Conservation (phyloP, 352 stramenopile genomes). For the Saprolegnia parasitica region DNA sequence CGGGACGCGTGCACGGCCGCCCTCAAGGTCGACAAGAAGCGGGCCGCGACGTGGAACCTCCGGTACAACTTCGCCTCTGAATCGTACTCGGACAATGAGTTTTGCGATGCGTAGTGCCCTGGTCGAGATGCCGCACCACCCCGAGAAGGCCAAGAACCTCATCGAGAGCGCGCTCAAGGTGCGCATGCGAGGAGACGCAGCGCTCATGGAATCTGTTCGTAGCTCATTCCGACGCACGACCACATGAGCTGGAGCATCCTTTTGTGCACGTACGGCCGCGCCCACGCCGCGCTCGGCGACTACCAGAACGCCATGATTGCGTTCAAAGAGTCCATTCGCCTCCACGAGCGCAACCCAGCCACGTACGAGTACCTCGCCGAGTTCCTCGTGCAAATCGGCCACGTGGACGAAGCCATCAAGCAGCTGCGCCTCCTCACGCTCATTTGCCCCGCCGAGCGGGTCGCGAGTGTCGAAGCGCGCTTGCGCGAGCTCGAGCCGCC, state of each 20-base stretch:
- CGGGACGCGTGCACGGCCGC: constrained; percentile 64
- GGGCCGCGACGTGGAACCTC: constrained; percentile 76
- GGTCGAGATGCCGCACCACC: constrained; percentile 59
- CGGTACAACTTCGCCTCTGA: constrained; percentile 29
- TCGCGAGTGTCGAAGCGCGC: neutral
- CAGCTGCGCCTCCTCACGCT: neutral
- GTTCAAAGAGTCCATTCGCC: constrained; percentile 78
- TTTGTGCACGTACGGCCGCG: constrained; percentile 78
- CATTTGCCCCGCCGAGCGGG: neutral
- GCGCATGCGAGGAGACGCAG: neutral
- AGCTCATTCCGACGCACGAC: constrained; percentile 58
- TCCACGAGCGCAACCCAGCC: constrained; percentile 72
- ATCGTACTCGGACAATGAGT: neutral
- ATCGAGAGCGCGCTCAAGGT: constrained; percentile 63
- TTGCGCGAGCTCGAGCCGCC: neutral
- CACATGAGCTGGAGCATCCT: constrained; percentile 81
- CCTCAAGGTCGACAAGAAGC: constrained; percentile 60
- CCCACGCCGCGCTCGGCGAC: constrained; percentile 60
- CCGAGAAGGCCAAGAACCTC: constrained; percentile 62
- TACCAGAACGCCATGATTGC: constrained; percentile 68
- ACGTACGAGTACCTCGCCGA: constrained; percentile 83
- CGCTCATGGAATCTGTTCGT: neutral
- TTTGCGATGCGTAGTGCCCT: constrained; percentile 34
- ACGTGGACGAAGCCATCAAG: constrained; percentile 3
- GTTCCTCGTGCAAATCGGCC: constrained; percentile 27